A percentile compares a stretch with the other conserved stretches of the same genome.
Conservation (phyloP, 768 basidiomycete genomes). For the Rhodotorula kratochvilovae region DNA sequence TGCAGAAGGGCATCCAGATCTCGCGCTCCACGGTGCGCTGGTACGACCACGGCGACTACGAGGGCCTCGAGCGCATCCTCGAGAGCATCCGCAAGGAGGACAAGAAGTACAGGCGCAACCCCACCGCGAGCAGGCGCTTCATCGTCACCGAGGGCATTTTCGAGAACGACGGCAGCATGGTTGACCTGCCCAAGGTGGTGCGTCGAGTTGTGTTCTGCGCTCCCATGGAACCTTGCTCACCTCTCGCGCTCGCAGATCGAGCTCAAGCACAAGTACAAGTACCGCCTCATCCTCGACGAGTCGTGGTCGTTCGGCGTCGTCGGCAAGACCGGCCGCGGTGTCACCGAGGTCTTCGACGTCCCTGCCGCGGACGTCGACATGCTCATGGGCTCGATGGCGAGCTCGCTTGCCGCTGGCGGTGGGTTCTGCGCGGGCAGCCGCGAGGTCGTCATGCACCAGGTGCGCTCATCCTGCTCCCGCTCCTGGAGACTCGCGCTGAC, state of each 20-base stretch:
- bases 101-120: constrained; percentile 70
- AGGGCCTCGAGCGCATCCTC: constrained; percentile 82
- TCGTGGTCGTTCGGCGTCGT: constrained; percentile 87
- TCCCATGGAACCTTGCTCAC: neutral
- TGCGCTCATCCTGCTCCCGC: constrained; percentile 42
- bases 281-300: constrained; percentile 89
- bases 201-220: constrained; percentile 45
- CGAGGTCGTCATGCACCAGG: constrained; percentile 82
- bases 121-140: constrained; percentile 70
- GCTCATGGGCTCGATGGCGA: constrained; percentile 84
- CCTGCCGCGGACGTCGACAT: constrained; percentile 72
- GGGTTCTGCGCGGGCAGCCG: constrained; percentile 91
- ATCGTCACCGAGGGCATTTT: constrained; percentile 97
- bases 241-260: constrained; percentile 61
- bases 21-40: constrained; percentile 85
- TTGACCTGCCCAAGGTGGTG: constrained; percentile 85
- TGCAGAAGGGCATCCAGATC: constrained; percentile 93
- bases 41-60: constrained; percentile 94
- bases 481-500: neutral
- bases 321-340: constrained; percentile 85
- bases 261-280: constrained; percentile 91
- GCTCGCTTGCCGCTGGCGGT: constrained; percentile 72
- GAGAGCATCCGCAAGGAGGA: constrained; percentile 79
- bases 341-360: constrained; percentile 91
- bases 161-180: constrained; percentile 86